Conservation (phyloP, 768 basidiomycete genomes). For the Paxillus ammoniavirescens region DNA sequence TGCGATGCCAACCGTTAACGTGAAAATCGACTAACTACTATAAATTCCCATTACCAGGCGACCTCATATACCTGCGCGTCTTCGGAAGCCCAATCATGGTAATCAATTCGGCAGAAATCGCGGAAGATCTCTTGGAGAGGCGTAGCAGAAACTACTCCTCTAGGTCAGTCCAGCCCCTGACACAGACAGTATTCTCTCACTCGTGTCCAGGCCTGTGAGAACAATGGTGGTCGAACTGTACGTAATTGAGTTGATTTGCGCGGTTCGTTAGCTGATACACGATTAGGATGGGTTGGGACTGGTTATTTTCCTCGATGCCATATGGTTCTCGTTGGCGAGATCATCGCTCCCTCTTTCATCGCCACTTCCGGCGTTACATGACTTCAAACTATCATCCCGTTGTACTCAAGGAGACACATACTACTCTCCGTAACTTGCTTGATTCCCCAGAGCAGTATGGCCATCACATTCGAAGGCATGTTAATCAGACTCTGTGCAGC, state of each 20-base stretch:
- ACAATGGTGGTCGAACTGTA: constrained; percentile 47
- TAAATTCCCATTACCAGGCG: constrained; percentile 32
- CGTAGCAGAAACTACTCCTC: constrained; percentile 45
- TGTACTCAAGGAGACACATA: constrained; percentile 35
- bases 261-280: background rate
- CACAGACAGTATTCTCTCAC: background rate
- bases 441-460: constrained; percentile 36
- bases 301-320: constrained; percentile 42
- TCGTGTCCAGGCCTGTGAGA: constrained; percentile 30
- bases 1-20: constrained; percentile 10
- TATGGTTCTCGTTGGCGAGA: constrained; percentile 37
- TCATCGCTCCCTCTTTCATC: constrained; percentile 39
- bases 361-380: constrained; percentile 33
- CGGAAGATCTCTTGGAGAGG: constrained; percentile 46
- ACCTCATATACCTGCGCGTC: constrained; percentile 43
- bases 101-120: constrained; percentile 41
- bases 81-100: constrained; percentile 48
- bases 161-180: constrained; percentile 10
- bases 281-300: constrained; percentile 46
- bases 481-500: background rate
- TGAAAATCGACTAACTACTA: background rate
- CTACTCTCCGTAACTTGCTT: constrained; percentile 37
- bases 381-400: constrained; percentile 25
- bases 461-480: constrained; percentile 36
- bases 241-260: constrained; percentile 8